A percentile compares a stretch with the other conserved stretches of the same genome.
Evolutionary conservation across 352 stramenopile species (phyloP).

Genomic region (Phytophthora sp.): DNA sequence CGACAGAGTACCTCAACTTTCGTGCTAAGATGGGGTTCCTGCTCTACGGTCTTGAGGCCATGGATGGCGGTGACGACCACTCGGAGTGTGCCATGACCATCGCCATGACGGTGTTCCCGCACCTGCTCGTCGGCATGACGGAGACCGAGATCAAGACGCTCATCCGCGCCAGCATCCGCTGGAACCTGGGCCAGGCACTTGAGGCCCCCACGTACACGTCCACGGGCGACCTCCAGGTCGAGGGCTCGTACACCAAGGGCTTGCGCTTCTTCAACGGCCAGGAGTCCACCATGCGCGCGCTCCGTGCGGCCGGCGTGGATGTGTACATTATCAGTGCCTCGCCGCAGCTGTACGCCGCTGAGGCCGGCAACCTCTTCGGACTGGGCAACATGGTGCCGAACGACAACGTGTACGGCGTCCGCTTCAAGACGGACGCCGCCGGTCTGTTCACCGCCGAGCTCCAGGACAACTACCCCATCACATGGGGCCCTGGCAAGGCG

Average conservation of each 20-base stretch:
- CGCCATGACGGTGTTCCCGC: conserved; percentile 63
- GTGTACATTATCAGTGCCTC: conserved; percentile 74
- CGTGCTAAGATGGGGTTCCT: conserved; percentile 61
- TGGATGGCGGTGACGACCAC: conserved; percentile 48
- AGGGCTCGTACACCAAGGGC: conserved; percentile 54
- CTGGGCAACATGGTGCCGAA: conserved; percentile 60
- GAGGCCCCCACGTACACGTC: conserved; percentile 48
- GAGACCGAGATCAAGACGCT: conserved; percentile 52
- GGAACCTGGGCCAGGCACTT: conserved; percentile 52
- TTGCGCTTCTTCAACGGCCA: conserved; percentile 68
- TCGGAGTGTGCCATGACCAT: conserved; percentile 45
- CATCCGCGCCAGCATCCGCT: conserved; percentile 53
- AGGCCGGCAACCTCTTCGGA: conserved; percentile 46
- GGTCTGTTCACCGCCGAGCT: conserved; percentile 51
- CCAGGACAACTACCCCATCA: conserved; percentile 63
- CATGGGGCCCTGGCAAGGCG: conserved; percentile 66
- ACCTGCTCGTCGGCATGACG: conserved; percentile 63
- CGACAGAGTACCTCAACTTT: conserved; percentile 60
- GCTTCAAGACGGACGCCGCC: conserved; percentile 48
- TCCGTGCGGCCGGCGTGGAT: conserved; percentile 43
- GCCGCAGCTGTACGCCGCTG: conserved; percentile 59
- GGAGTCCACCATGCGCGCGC: conserved; percentile 61
- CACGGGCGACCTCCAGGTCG: conserved; percentile 39
- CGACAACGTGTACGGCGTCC: conserved; percentile 60
- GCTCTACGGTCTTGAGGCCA: conserved; percentile 49